Percentiles rank a stretch among this genome's conserved stretches.
Evolutionary conservation across 371 early-diverging fungal species (phyloP).

Genomic region (Rhizoclosmatium hyalinum): DNA sequence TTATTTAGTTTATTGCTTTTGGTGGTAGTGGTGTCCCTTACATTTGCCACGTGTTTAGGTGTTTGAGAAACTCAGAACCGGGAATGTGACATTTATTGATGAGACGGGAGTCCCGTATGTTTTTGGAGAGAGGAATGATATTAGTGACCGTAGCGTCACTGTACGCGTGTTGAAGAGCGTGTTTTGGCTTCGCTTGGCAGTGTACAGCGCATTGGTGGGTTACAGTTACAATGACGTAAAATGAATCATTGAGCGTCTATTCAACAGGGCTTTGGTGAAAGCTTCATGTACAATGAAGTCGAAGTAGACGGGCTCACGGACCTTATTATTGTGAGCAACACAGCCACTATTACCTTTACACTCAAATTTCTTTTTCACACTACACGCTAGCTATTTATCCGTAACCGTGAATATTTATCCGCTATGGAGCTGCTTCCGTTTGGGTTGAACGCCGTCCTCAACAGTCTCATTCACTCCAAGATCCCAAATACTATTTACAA

Average conservation of each 20-base stretch:
- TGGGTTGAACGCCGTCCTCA: conserved; percentile 51
- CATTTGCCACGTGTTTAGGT: too few relatives aligned
- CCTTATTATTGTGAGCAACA: conserved; percentile 52
- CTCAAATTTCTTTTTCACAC: too few relatives aligned
- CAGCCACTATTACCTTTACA: too few relatives aligned
- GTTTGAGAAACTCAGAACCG: too few relatives aligned
- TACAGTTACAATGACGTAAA: too few relatives aligned
- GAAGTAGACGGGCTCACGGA: conserved; percentile 53
- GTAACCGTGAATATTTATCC: conserved; percentile 50
- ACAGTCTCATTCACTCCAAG: conserved; percentile 41
- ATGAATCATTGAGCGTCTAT: too few relatives aligned
- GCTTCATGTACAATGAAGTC: conserved; percentile 70
- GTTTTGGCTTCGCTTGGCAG: conserved; percentile 64
- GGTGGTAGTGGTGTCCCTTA: too few relatives aligned
- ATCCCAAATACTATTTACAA: conserved; percentile 65
- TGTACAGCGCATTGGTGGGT: conserved; percentile 49
- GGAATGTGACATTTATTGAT: too few relatives aligned
- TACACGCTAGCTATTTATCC: conserved; percentile 45
- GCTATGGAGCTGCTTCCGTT: conserved; percentile 47
- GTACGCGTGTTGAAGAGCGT: conserved; percentile 51
- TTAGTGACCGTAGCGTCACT: neutral
- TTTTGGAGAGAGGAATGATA: too few relatives aligned
- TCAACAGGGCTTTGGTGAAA: conserved; percentile 64
- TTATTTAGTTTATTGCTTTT: too few relatives aligned
- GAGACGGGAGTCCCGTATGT: too few relatives aligned